Evolutionary conservation across 2,329 filamentous ascomycete species (phyloP), one percentile per base, ranked within the genome.

Genomic region (Aspergillus terreus): DNA sequence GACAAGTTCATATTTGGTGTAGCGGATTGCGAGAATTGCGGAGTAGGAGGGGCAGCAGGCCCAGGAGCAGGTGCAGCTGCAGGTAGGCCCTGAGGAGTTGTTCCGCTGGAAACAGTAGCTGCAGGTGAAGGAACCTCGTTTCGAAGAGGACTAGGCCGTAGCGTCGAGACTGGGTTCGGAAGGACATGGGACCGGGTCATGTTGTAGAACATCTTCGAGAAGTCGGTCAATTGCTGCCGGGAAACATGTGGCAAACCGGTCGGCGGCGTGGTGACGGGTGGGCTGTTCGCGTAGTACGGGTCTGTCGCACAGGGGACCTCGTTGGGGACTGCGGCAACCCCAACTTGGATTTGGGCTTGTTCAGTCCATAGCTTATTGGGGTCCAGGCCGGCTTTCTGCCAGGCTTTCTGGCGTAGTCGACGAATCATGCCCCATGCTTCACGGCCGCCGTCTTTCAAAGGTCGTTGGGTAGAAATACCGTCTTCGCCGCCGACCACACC

Each of bases 341-440:
- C 72, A 1, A 70, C 67, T 42, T 70, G 65, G 6, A 73, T 63
- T 59, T 77, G 74, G 23, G 72, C 72, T 45, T 73, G 66, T 55
- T 76, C 73, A 1, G 75, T 76, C 75, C 75, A 78, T 11, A 77
- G 63, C 25, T 73, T 66, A 19, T 71, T 63, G 0, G 75, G 75
- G 59, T 78, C 69, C 3, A 78, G 68, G 2, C 75, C 74, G 10
- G 74, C 75, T 55, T 73, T 76, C 53, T 75, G 71, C 75, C 75
- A 78, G 43, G 73, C 74, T 44, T 76, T 74, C 40, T 74, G 71
- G 4, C 75, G 73, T 17, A 78, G 65, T 14, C 73, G 65, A 30
- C 73, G 71, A 50, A 78, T 71, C 75, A 77, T 76, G 44, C 73
- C 70, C 75, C 75, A 77, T 10, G 74, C 75, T 62, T 77, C 74